phyloP scores from a whole-genome alignment of 2,329 filamentous ascomycete species.

The Cadophora sp. region DNA sequence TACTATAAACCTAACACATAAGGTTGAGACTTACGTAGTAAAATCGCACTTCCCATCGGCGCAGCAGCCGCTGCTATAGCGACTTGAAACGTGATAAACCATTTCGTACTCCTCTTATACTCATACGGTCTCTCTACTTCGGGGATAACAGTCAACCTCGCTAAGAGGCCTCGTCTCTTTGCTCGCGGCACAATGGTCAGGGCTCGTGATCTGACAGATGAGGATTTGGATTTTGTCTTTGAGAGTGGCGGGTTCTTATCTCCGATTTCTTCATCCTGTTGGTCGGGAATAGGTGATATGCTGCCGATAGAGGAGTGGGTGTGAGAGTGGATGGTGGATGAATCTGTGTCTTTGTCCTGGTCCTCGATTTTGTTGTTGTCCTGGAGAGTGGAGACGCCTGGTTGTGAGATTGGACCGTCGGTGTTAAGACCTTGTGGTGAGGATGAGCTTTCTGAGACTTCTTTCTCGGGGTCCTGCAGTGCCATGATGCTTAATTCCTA shows the following conservation, averaged over 20 bases:
- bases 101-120: slow-evolving; percentile 79
- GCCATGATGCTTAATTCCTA: neutral
- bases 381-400: slow-evolving; percentile 27
- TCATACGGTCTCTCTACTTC: slow-evolving; percentile 80
- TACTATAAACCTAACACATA: neutral
- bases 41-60: slow-evolving; percentile 84
- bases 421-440: slow-evolving; percentile 29
- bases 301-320: slow-evolving; percentile 30
- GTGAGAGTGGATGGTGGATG: slow-evolving; percentile 29
- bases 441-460: slow-evolving; percentile 13
- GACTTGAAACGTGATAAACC: slow-evolving; percentile 81
- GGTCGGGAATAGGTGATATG: slow-evolving; percentile 29
- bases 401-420: slow-evolving; percentile 32
- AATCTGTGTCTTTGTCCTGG: slow-evolving; percentile 10
- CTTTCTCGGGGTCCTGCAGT: slow-evolving; percentile 31
- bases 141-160: slow-evolving; percentile 72
- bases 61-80: slow-evolving; percentile 78
- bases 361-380: slow-evolving; percentile 26
- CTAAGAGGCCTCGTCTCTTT: slow-evolving; percentile 75
- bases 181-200: slow-evolving; percentile 51
- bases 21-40: slow-evolving; percentile 50
- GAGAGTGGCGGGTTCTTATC: slow-evolving; percentile 3
- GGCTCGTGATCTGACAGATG: slow-evolving; percentile 49
- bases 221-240: slow-evolving; percentile 45
- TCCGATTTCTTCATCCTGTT: neutral